These are phyloP conservation scores for Alternaria brassicae DNA, from an alignment of 2,329 filamentous ascomycete species.

Conservation along the genomic window DNA sequence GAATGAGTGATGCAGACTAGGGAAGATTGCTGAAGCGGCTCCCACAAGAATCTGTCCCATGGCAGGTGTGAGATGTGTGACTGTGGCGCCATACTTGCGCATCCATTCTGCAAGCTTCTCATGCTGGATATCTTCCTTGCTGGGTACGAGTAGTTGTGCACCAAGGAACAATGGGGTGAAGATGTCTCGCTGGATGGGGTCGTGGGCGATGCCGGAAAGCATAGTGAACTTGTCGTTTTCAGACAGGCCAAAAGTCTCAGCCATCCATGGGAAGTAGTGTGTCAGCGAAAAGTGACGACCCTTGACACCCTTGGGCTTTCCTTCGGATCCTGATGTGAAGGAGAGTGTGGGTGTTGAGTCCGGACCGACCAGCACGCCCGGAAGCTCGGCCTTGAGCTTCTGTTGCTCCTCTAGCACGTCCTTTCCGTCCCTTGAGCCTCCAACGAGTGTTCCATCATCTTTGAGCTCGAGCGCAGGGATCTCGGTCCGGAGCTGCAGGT, in stretches of 20 bases:
- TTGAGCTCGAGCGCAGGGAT: constrained; percentile 76
- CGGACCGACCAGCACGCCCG: constrained; percentile 81
- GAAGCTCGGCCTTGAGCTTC: constrained; percentile 62
- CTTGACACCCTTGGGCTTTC: constrained; percentile 83
- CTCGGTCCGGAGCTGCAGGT: constrained; percentile 74
- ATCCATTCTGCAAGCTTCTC: constrained; percentile 92
- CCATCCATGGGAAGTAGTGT: constrained; percentile 94
- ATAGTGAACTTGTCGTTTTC: constrained; percentile 79
- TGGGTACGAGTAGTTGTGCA: constrained; percentile 77
- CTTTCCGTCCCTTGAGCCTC: constrained; percentile 69
- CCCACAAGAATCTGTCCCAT: constrained; percentile 97
- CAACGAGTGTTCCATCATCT: constrained; percentile 74
- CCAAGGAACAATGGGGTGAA: constrained; percentile 91
- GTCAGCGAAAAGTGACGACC: constrained; percentile 87
- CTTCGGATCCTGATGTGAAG: constrained; percentile 72
- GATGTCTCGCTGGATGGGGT: constrained; percentile 73
- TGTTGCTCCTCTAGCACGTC: constrained; percentile 70
- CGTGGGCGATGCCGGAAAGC: constrained; percentile 82
- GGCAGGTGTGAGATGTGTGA: constrained; percentile 90
- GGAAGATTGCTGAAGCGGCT: constrained; percentile 78
- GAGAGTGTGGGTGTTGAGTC: constrained; percentile 79
- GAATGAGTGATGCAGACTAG: constrained; percentile 78
- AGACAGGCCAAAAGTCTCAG: constrained; percentile 76
- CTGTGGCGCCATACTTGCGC: constrained; percentile 73
- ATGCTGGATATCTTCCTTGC: constrained; percentile 83